Conservation (phyloP, 139 green algal genomes). For the Closterium sp. region DNA sequence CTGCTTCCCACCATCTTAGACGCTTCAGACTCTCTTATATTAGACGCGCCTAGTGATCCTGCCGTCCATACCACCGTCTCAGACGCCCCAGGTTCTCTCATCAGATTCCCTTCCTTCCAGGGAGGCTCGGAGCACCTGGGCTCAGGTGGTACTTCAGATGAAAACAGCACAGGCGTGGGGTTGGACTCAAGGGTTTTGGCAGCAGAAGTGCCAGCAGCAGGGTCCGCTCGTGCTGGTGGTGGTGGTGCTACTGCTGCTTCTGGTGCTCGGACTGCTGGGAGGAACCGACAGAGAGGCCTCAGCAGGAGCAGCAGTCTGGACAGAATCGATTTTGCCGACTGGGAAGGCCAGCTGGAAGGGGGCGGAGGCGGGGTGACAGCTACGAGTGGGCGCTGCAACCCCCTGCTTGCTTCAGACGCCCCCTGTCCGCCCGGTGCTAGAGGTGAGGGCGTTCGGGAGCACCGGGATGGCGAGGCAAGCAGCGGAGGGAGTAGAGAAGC, state of each 20-base stretch:
- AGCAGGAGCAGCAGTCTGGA: not conserved
- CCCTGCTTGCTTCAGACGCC: not conserved
- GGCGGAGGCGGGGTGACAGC: too few species aligned
- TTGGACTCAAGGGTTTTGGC: too few species aligned
- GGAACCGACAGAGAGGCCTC: not conserved
- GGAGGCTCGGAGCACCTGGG: not conserved
- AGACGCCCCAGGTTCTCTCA: not conserved
- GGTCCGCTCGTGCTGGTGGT: too few species aligned
- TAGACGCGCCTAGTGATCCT: too few species aligned
- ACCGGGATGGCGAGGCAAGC: not conserved
- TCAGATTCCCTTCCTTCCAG: not conserved
- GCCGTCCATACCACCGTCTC: not conserved
- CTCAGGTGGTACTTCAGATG: not conserved
- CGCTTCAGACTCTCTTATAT: too few species aligned
- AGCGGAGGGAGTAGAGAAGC: not conserved
- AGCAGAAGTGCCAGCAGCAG: too few species aligned
- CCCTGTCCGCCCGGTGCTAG: not conserved
- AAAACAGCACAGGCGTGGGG: not conserved
- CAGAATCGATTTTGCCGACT: not conserved
- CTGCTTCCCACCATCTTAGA: not conserved
- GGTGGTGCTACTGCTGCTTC: too few species aligned
- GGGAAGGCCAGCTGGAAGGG: not conserved
- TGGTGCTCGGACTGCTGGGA: not conserved
- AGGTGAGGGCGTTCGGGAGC: not conserved
- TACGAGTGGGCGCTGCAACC: too few species aligned